These are phyloP conservation scores for Talaromyces sp. DNA, from an alignment of 2,329 filamentous ascomycete genomes.

Conservation along the genomic window DNA sequence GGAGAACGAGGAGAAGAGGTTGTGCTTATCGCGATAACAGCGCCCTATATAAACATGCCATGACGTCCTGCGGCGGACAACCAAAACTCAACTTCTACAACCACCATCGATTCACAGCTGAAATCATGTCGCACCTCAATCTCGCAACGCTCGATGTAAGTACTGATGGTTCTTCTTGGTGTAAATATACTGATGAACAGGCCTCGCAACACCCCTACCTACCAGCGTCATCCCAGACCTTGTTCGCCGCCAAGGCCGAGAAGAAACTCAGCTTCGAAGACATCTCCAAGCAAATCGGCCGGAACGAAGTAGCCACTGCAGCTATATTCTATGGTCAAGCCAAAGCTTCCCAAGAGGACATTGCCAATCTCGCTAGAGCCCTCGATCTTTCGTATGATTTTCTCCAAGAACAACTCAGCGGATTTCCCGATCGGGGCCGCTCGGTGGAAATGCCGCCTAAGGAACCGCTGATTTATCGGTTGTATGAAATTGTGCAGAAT, in stretches of 20 bases:
- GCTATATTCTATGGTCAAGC: constrained; percentile 89
- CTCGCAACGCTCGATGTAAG: constrained; percentile 42
- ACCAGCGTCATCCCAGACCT: constrained; percentile 62
- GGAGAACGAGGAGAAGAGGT: background rate
- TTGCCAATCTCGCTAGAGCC: constrained; percentile 59
- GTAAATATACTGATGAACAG: constrained; percentile 18
- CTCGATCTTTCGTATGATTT: constrained; percentile 55
- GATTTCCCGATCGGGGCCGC: constrained; percentile 75
- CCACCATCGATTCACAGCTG: background rate
- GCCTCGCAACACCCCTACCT: constrained; percentile 51
- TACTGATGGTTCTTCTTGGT: background rate
- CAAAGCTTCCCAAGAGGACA: constrained; percentile 65
- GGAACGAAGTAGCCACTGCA: constrained; percentile 77
- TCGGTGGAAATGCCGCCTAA: constrained; percentile 76
- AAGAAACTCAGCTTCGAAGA: constrained; percentile 73
- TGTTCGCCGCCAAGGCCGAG: constrained; percentile 74
- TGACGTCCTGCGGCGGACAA: constrained; percentile 3
- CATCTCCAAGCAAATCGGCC: constrained; percentile 67
- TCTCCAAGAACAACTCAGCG: constrained; percentile 60
- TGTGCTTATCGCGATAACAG: background rate
- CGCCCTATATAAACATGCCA: constrained; percentile 17
- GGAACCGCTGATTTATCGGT: constrained; percentile 80
- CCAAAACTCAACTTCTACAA: background rate
- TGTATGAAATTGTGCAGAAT: constrained; percentile 95
- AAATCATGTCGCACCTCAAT: constrained; percentile 30